Evolutionary conservation across 2,329 filamentous ascomycete genomes (phyloP).

Genomic region (Aspergillus clavatus): DNA sequence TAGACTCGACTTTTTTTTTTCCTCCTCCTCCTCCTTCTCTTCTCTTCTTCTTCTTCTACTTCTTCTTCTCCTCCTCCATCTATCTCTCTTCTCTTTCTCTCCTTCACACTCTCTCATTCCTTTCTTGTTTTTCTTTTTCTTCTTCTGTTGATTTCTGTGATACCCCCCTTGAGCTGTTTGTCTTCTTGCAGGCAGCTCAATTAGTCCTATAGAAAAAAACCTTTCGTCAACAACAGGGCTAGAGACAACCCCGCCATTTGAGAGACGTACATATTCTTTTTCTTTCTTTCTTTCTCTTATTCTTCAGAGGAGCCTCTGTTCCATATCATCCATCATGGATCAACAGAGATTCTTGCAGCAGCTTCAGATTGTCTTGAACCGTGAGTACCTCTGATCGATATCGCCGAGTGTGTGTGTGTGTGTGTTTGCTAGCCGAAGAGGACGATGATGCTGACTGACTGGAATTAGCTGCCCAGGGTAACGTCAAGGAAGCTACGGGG

Average conservation of each 20-base stretch:
- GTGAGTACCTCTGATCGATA: slow-evolving; percentile 50
- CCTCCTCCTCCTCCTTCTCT: too few relatives aligned
- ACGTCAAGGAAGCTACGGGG: slow-evolving; percentile 83
- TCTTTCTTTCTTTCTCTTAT: too few relatives aligned
- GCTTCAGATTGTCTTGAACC: slow-evolving; percentile 80
- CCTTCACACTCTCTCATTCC: slow-evolving; percentile 16
- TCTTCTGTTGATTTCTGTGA: slow-evolving; percentile 25
- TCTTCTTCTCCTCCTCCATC: slow-evolving; percentile 15
- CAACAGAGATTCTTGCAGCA: slow-evolving; percentile 79
- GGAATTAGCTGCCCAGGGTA: slow-evolving; percentile 71
- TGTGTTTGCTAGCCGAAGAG: neutral
- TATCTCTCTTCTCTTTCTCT: slow-evolving; percentile 14
- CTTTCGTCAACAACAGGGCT: slow-evolving; percentile 7
- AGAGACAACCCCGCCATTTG: slow-evolving; percentile 14
- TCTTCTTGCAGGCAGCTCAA: slow-evolving; percentile 28
- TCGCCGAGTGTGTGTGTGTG: neutral
- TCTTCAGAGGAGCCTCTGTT: slow-evolving; percentile 1
- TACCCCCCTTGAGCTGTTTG: slow-evolving; percentile 31
- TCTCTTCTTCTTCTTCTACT: slow-evolving; percentile 19
- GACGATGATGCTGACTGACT: slow-evolving; percentile 14
- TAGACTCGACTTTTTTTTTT: too few relatives aligned
- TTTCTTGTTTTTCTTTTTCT: slow-evolving; percentile 21
- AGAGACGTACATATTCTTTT: slow-evolving; percentile 9
- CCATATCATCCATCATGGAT: slow-evolving; percentile 55
- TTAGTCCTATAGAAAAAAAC: slow-evolving; percentile 15